Conservation (phyloP, 495 filamentous ascomycete genomes). For the Penicillium cosmopolitanum region DNA sequence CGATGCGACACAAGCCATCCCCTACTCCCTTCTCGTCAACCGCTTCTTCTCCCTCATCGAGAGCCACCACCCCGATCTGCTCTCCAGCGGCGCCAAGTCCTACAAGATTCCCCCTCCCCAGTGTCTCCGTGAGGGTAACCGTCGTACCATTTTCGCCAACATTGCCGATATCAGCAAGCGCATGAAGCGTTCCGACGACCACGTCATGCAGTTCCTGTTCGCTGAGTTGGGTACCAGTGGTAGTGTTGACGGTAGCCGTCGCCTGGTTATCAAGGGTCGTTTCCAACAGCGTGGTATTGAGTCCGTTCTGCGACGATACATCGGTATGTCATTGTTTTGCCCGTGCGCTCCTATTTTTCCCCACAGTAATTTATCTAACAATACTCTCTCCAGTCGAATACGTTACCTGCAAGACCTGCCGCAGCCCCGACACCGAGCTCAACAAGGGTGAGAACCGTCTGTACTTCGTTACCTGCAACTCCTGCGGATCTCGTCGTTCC, state of each 20-base stretch:
- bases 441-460: conserved; percentile 98
- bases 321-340: conserved; percentile 61
- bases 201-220: conserved; percentile 96
- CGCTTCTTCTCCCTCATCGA: conserved; percentile 93
- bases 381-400: conserved; percentile 73
- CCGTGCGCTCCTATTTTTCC: not conserved
- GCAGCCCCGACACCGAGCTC: conserved; percentile 91
- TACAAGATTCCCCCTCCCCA: conserved; percentile 99
- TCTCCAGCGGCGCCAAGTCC: conserved; percentile 81
- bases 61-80: conserved; percentile 91
- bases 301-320: conserved; percentile 91
- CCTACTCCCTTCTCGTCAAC: conserved; percentile 79
- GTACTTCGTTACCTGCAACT: conserved; percentile 83
- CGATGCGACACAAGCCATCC: conserved; percentile 72
- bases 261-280: conserved; percentile 96
- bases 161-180: conserved; percentile 88
- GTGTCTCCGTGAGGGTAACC: conserved; percentile 98
- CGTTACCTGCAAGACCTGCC: conserved; percentile 97
- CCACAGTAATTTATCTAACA: conserved; percentile 15
- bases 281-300: conserved; percentile 99
- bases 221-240: conserved; percentile 97
- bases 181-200: conserved; percentile 97
- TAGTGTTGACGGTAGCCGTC: conserved; percentile 87
- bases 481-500: conserved; percentile 84
- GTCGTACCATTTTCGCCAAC: conserved; percentile 99